Base-by-base conservation (phyloP, 1,139 yeast genomes). In the Lodderomyces margitis region DNA sequence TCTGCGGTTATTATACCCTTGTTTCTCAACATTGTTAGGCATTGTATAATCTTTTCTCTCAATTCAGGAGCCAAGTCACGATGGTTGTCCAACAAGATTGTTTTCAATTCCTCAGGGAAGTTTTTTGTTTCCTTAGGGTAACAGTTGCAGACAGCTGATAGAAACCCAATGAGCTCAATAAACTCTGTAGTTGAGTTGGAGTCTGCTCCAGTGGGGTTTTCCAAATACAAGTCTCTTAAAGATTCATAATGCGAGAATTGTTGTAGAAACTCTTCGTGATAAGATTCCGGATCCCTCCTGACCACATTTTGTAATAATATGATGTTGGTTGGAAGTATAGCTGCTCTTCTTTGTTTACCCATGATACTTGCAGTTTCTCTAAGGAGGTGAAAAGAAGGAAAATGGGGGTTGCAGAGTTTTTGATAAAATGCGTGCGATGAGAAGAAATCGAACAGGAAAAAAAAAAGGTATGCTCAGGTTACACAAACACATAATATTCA, bases 181-280 rank as follows among this genome's bases (percentile, higher is more conserved):
- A 92, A 87, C 53, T 88, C 94, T 11, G 74, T 73, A 10, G 75
- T 75, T 49, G 82, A 80, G 37, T 83, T 75, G 50, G 82, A 80
- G 38, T 83, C 82, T 38, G 81, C 80, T 2, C 78, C 74, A 2
- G 75, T 60, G 5, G 86, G 85, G 60, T 83, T 81, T 52, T 78
- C 68, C 61, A 87, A 68, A 56, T 87, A 88, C 47, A 94, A 84
- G 58, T 91, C 97, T 59, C 96, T 71, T 44, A 89, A 68, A 1
- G 98, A 86, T 59, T 86, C 89, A 62, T 92, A 92, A 61, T 94
- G 98, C 42, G 92, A 78, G 61, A 83, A 88, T 60, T 94, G 98
- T 55, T 89, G 94, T 38, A 83, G 61, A 62, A 92, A 92, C 63
- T 92, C 99, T 62, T 94, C 98, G 49, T 81, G 80, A 62, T 92